Evolutionary conservation across 2,329 filamentous ascomycete genomes (phyloP), one percentile per base, ranked within the genome.

Genomic region (Alternaria gaisen): DNA sequence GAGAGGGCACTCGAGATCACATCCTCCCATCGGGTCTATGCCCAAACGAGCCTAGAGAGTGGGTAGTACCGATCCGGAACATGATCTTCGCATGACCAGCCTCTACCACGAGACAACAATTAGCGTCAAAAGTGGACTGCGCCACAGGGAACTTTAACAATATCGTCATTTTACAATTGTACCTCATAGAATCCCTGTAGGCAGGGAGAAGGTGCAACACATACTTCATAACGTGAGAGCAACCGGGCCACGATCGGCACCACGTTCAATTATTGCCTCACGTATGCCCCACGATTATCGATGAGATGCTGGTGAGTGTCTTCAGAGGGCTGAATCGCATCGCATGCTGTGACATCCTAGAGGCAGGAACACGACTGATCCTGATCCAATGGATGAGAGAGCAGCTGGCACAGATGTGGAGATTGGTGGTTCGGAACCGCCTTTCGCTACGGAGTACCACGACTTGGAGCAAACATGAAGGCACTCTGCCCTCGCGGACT

Each of bases 21-120:
- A n/a, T 50, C 32, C 46, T 50, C 32, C 46, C 24, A 50, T 50
- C 20, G 46, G 22, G 20, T 24, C 46, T 50, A 50, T 50, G 46
- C 46, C 46, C 20, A 50, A 34, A 34, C 32, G 30, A 36, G 46
- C 22, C 2, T 50, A 50, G 46, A 24, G 20, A 8, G 14, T 36
- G 46, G 30, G 20, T 36, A 26, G 20, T 24, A 50, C 46, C 34
- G 32, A 42, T 36, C 32, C 24, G 46, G 32, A 34, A 22, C 28
- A 50, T 32, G 30, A 50, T 50, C 34, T 34, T 48, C 46, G 32
- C 34, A 38, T 22, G 30, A 24, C 46, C 30, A 20, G 22, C 20
- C 12, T 38, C 36, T 22, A 34, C 12, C 32, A 36, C 32, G 30
- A 48, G 18, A 48, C 46, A 48, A 41, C 18, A 12, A 22, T 41